phyloP scores from a whole-genome alignment of 305 asterid species.

The Ajuga reptans region DNA sequence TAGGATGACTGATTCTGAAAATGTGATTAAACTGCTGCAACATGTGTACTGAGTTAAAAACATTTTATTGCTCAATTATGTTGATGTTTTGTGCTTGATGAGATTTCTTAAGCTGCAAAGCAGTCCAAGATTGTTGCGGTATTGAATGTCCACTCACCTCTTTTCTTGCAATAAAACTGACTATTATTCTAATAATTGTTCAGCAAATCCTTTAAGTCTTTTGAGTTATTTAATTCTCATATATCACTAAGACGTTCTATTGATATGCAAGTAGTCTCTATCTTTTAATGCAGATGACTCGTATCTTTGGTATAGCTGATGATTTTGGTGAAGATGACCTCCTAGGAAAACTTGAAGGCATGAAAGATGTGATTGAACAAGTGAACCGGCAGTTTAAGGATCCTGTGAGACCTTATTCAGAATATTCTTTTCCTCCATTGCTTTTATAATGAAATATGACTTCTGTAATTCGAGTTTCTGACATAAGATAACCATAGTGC shows the following conservation, averaged over 20 bases:
- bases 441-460: background rate
- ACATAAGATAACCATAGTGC: background rate
- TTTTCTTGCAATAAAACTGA: background rate
- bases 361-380: slow-evolving; percentile 87
- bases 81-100: background rate
- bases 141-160: background rate
- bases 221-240: background rate
- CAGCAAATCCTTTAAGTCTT: background rate
- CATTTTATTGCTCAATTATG: background rate
- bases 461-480: background rate
- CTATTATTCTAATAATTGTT: background rate
- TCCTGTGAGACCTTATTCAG: slow-evolving; percentile 54
- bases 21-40: background rate
- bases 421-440: background rate
- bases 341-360: slow-evolving; percentile 84
- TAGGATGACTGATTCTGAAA: background rate
- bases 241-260: background rate
- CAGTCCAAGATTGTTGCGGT: background rate
- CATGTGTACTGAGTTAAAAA: background rate
- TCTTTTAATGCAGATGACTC: slow-evolving; percentile 63
- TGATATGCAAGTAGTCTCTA: slow-evolving; percentile 3
- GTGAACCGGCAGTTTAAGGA: slow-evolving; percentile 90
- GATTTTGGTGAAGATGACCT: slow-evolving; percentile 86
- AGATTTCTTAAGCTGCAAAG: background rate
- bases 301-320: slow-evolving; percentile 64